Conservation (phyloP, 345 rosid genomes). For the Hypericum androsaemum region DNA sequence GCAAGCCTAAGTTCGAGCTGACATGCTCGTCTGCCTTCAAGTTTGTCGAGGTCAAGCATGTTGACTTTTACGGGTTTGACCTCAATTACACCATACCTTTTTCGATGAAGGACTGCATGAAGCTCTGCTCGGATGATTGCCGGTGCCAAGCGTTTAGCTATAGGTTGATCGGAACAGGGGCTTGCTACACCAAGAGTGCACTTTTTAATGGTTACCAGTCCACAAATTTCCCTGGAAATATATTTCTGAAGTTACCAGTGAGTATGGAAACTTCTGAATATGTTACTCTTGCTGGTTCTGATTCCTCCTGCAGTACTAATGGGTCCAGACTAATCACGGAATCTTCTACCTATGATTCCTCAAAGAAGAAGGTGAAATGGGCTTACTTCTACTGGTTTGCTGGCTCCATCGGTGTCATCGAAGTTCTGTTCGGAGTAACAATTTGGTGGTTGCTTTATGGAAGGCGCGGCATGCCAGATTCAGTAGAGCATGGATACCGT, state of each 20-base stretch:
- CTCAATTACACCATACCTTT: accelerated
- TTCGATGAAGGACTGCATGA: slow-evolving; percentile 21
- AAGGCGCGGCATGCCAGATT: slow-evolving; percentile 2
- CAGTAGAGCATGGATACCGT: too few relatives aligned
- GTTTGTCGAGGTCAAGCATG: slow-evolving; percentile 17
- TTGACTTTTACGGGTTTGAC: slow-evolving; percentile 34
- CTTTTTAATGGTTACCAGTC: slow-evolving; percentile 29
- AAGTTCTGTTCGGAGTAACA: slow-evolving; percentile 16
- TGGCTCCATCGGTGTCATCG: slow-evolving; percentile 23
- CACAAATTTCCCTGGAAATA: slow-evolving; percentile 18
- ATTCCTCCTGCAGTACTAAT: slow-evolving; percentile 4
- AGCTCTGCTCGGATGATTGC: slow-evolving; percentile 24
- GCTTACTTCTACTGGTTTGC: slow-evolving; percentile 30
- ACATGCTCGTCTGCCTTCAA: slow-evolving; percentile 14
- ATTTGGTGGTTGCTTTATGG: slow-evolving; percentile 29
- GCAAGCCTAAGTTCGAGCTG: slow-evolving; percentile 28
- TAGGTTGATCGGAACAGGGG: slow-evolving; percentile 14
- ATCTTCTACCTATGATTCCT: slow-evolving; percentile 15
- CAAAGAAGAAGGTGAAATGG: slow-evolving; percentile 23
- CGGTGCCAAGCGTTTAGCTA: slow-evolving; percentile 32
- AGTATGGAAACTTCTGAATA: slow-evolving; percentile 1
- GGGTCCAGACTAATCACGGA: background rate
- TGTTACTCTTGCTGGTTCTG: background rate
- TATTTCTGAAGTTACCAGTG: slow-evolving; percentile 25
- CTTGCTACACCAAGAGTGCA: slow-evolving; percentile 10